Conservation (phyloP, 1,139 yeast genomes). For the Kodamaea sp. region DNA sequence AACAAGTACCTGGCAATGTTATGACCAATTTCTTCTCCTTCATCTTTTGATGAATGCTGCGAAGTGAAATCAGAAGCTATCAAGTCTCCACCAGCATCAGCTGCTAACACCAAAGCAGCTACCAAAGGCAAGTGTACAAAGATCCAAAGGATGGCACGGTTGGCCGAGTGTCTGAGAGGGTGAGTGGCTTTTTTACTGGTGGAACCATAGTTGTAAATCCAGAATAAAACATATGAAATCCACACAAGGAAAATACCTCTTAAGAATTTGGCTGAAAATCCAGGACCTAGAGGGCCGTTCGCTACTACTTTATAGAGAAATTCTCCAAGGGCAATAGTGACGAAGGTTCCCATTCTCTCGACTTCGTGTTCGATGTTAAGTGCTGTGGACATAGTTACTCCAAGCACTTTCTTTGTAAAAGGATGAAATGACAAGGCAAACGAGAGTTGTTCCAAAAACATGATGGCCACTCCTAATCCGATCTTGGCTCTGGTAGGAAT, state of each 20-base stretch:
- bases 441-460: constrained; percentile 43
- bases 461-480: constrained; percentile 44
- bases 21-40: constrained; percentile 8
- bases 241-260: constrained; percentile 53
- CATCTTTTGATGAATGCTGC: constrained; percentile 8
- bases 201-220: constrained; percentile 59
- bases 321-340: constrained; percentile 67
- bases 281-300: constrained; percentile 46
- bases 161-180: constrained; percentile 52
- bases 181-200: constrained; percentile 52
- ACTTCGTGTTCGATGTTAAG: constrained; percentile 68
- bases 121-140: constrained; percentile 55
- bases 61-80: constrained; percentile 15
- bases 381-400: constrained; percentile 55
- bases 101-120: constrained; percentile 54
- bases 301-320: constrained; percentile 62
- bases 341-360: constrained; percentile 60
- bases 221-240: constrained; percentile 52
- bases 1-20: not conserved
- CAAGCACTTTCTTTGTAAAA: constrained; percentile 39
- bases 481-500: constrained; percentile 48
- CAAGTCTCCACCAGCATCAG: constrained; percentile 64
- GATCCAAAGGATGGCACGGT: constrained; percentile 50
- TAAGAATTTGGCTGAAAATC: constrained; percentile 45
- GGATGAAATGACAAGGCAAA: constrained; percentile 48